Percentiles rank a stretch among this genome's conserved stretches.
These are phyloP conservation scores for Beauveria varroae DNA, from an alignment of 2,329 filamentous ascomycete genomes.

Conservation along the genomic window DNA sequence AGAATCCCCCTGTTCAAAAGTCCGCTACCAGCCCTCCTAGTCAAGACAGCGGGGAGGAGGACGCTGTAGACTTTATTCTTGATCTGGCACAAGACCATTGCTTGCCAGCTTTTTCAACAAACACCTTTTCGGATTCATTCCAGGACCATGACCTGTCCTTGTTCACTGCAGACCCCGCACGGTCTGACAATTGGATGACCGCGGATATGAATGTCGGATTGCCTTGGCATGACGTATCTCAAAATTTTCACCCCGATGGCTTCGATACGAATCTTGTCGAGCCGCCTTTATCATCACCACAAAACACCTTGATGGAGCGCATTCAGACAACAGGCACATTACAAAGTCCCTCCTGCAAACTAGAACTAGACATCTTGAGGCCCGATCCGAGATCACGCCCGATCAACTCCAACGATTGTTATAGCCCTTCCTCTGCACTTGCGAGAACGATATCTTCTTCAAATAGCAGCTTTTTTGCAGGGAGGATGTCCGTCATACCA, in stretches of 20 bases:
- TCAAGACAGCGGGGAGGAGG: not conserved
- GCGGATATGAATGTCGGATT: not conserved
- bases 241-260: conserved; percentile 15
- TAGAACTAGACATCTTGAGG: not conserved
- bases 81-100: not conserved
- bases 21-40: no score
- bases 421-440: not conserved
- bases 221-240: not conserved
- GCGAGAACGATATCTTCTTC: not conserved
- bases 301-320: not conserved
- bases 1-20: not conserved
- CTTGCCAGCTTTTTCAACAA: not conserved
- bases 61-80: not conserved
- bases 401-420: not conserved
- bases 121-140: not conserved
- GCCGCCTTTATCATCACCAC: not conserved
- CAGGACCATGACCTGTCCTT: not conserved
- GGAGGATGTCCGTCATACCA: conserved; percentile 2
- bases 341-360: not conserved
- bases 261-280: not conserved
- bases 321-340: not conserved
- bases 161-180: conserved; percentile 5
- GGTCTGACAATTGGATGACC: conserved; percentile 10
- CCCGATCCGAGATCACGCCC: not conserved
- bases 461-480: not conserved